Evolutionary conservation across 2,329 filamentous ascomycete species (phyloP).

Genomic region (Arthrinium phaeospermum): DNA sequence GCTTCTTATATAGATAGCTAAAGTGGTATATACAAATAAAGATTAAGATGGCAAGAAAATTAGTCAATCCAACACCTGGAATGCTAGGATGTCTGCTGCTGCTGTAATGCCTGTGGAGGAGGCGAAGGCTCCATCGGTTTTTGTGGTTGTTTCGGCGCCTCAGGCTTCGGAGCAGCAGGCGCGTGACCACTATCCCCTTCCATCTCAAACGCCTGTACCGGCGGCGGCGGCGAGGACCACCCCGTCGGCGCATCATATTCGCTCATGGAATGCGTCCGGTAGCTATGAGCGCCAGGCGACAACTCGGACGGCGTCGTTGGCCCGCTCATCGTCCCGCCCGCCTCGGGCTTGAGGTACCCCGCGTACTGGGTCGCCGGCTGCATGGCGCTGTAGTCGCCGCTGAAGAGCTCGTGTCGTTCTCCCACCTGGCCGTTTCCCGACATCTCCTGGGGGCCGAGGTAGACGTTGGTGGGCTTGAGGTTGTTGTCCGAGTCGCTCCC

Average conservation of each 20-base stretch:
- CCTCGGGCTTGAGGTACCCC: not conserved
- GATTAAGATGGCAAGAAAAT: too few species aligned
- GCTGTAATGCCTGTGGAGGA: not conserved
- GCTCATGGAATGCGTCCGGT: not conserved
- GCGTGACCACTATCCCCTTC: not conserved
- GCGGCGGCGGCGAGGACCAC: not conserved
- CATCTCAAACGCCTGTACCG: not conserved
- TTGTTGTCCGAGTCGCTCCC: not conserved
- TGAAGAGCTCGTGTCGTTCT: not conserved
- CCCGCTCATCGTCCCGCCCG: not conserved
- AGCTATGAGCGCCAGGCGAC: not conserved
- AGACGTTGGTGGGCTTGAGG: not conserved
- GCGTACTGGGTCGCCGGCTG: not conserved
- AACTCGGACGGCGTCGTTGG: not conserved
- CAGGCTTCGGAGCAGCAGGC: not conserved
- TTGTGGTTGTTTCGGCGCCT: not conserved
- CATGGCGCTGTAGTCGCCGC: not conserved
- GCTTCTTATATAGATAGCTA: too few species aligned
- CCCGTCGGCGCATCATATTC: not conserved
- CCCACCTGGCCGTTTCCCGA: not conserved
- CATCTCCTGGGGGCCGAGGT: not conserved
- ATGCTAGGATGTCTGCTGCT: not conserved
- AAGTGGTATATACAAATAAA: too few species aligned
- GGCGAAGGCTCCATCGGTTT: too few species aligned
- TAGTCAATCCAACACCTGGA: too few species aligned